Evolutionary conservation across 768 basidiomycete genomes (phyloP).

Genomic region (Podaxis sp.): DNA sequence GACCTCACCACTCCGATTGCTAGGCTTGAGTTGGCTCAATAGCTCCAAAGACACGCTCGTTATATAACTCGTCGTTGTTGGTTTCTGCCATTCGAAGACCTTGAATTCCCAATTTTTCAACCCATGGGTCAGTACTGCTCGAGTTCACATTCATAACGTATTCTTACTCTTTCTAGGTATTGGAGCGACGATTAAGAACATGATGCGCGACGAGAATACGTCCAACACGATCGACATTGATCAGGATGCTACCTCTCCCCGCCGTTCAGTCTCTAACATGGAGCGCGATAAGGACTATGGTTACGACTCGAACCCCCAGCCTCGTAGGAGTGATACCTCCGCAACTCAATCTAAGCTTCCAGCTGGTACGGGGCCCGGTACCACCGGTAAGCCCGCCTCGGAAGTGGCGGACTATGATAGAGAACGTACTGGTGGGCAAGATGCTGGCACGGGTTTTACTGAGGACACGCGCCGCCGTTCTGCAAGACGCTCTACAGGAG

Average conservation of each 20-base stretch:
- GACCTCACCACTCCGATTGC: conserved; percentile 7
- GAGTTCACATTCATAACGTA: background rate
- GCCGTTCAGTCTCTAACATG: background rate
- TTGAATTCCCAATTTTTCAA: background rate
- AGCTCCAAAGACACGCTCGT: conserved; percentile 7
- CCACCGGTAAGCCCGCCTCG: conserved; percentile 15
- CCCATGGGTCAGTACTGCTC: background rate
- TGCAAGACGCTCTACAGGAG: too few relatives aligned
- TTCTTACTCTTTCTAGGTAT: background rate
- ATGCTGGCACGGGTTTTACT: conserved; percentile 12
- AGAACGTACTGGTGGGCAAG: conserved; percentile 3
- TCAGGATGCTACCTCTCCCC: background rate
- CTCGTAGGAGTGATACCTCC: background rate
- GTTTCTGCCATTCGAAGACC: background rate
- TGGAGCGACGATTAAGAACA: background rate
- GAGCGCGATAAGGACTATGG: background rate
- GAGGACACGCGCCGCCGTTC: too few relatives aligned
- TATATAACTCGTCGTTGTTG: conserved; percentile 1
- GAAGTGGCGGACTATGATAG: conserved; percentile 11
- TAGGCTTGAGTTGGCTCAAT: background rate
- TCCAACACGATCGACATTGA: background rate
- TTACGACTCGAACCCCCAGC: background rate
- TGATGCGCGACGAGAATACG: background rate
- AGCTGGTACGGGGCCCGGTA: conserved; percentile 22
- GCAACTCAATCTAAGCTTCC: conserved; percentile 16